Evolutionary conservation across 768 basidiomycete species (phyloP), one percentile per base, ranked within the genome.

Genomic region (Mycena haematopus): DNA sequence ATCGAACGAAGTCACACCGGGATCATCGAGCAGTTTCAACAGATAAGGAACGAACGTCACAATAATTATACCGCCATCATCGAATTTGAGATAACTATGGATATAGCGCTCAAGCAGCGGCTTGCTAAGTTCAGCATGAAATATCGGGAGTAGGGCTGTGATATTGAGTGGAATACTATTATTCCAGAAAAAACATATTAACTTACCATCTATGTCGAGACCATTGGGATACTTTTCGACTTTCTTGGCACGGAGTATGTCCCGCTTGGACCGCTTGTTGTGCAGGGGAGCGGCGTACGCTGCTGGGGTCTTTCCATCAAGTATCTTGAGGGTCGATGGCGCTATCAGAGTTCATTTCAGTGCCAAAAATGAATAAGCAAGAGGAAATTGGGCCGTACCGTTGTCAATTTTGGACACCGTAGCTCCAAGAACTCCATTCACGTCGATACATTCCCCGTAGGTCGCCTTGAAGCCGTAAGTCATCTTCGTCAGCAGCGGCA

Each of bases 321-420:
- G 50, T 10, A 51, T 17, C 17, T 52, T 59, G 6, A 4, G 29
- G 4, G 58, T 52, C 3, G 50, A 42, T 40, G 1, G 51, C 29
- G 58, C 58, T 52, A 6, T 27, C n/a, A n/a, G n/a, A 7, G 15
- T 6, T 19, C 6, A 29, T n/a, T 6, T 44, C 13, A 40, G 24
- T 45, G 2, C 8, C 2, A 21, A 14, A 31, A 27, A 0, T 9
- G 27, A 38, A 35, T 21, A 36, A 36, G 13, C 2, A 4, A 36
- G 6, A 4, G 10, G 2, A 38, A 38, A 14, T 3, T 33, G 21
- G 35, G 29, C 6, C 27, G 1, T 49, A 58, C 56, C 38, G n/a
- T 49, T 49, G 11, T 58, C 56, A 36, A 57, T 38, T 40, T 57
- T 58, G 9, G 57, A 25, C 11, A 58, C 49, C 1, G 47, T 58